These are phyloP conservation scores for Alectoria sarmentosa DNA, from an alignment of 495 filamentous ascomycete genomes.

Conservation along the genomic window DNA sequence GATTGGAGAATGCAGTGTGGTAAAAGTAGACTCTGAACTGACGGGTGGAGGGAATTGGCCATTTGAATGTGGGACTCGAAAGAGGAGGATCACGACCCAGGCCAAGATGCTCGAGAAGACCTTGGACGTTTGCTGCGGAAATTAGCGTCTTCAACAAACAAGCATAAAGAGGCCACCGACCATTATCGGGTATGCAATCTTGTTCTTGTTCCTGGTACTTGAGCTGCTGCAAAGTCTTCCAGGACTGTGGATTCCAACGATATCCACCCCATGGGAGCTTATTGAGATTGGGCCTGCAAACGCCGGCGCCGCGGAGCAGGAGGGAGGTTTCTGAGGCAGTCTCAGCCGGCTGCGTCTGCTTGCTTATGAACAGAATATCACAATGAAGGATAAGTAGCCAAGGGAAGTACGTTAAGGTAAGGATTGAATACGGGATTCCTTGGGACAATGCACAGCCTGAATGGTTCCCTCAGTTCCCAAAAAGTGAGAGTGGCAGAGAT, in stretches of 20 bases:
- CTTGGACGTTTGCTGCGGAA: not conserved
- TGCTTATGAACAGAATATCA: not conserved
- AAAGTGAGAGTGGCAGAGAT: not conserved
- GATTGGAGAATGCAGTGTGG: slow-evolving; percentile 48
- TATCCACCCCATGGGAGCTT: slow-evolving; percentile 15
- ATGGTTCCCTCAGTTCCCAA: not conserved
- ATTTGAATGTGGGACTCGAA: not conserved
- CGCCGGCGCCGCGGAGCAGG: not conserved
- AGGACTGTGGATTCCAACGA: not conserved
- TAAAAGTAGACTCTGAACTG: slow-evolving; percentile 22
- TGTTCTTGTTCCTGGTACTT: not conserved
- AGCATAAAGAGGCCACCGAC: not conserved
- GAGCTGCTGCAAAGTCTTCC: not conserved
- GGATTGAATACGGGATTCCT: slow-evolving; percentile 1
- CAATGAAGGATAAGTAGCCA: not conserved
- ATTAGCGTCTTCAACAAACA: not conserved
- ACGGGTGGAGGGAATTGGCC: slow-evolving; percentile 21
- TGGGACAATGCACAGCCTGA: slow-evolving; percentile 1
- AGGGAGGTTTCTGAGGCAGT: not conserved
- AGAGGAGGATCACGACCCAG: slow-evolving; percentile 5
- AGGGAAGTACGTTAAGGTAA: slow-evolving; percentile 1
- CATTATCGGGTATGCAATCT: not conserved
- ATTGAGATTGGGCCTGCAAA: slow-evolving; percentile 8
- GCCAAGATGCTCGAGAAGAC: slow-evolving; percentile 2
- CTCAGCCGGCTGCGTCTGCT: not conserved